A percentile compares a stretch with the other conserved stretches of the same genome.
These are phyloP conservation scores for Cadophora sp. DNA, from an alignment of 2,329 filamentous ascomycete species.

Conservation along the genomic window DNA sequence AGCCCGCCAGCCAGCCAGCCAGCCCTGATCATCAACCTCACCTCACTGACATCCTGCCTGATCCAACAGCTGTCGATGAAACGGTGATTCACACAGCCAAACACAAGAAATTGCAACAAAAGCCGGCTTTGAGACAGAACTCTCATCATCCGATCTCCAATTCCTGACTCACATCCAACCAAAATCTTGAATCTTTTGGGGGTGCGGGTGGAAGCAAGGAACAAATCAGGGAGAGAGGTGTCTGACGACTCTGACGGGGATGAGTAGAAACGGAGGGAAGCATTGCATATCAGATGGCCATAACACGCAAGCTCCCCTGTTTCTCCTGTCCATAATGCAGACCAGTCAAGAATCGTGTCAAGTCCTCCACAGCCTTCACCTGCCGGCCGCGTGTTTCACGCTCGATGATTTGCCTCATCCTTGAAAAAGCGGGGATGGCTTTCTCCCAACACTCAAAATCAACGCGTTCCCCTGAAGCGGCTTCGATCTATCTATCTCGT, in stretches of 20 bases:
- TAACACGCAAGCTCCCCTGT: conserved; percentile 8
- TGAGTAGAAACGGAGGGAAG: not conserved
- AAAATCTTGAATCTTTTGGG: not conserved
- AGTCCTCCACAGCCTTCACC: not conserved
- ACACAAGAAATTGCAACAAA: conserved; percentile 8
- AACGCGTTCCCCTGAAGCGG: conserved; percentile 4
- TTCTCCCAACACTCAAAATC: not conserved
- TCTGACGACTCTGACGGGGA: not conserved
- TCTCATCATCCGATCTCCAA: not conserved
- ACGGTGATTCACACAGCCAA: not conserved
- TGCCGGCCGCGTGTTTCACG: conserved; percentile 20
- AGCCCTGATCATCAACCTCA: conserved; percentile 2
- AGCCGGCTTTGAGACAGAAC: not conserved
- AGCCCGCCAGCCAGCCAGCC: not conserved
- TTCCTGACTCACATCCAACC: not conserved
- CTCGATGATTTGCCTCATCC: conserved; percentile 1
- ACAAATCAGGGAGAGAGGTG: not conserved
- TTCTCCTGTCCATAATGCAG: not conserved
- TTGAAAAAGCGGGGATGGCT: not conserved
- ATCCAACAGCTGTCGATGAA: not conserved
- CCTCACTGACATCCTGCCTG: not conserved
- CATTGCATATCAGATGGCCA: conserved; percentile 12
- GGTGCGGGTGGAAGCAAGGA: not conserved
- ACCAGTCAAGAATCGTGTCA: not conserved
- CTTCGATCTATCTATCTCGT: conserved; percentile 8